Evolutionary conservation across 2,329 filamentous ascomycete genomes (phyloP), one percentile per base, ranked within the genome.

Genomic region (Botrytis sinoallii): DNA sequence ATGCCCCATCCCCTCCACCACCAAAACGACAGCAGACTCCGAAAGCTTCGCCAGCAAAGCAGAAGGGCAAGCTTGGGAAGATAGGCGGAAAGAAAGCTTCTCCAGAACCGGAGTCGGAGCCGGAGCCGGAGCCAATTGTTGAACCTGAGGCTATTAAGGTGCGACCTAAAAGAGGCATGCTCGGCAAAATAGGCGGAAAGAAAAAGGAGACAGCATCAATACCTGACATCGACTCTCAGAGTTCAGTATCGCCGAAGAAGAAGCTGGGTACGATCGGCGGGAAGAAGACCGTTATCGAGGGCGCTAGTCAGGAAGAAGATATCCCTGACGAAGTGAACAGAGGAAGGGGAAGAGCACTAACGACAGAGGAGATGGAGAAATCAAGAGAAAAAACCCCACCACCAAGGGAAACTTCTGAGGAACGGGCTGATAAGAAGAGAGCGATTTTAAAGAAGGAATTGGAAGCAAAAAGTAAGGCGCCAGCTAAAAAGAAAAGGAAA

Each of bases 401-500:
- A 29, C 73, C 73, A 35, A 60, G 40, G 61, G 80, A 81, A 64
- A 82, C 79, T n/a, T 78, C 76, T 25, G 42, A 75, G 55, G 80
- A 81, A 71, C 77, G 78, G 48, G 80, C 80, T 25, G 75, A 81
- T 75, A 77, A 75, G 70, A 82, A 80, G 70, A 76, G 80, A 42
- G 74, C 70, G 38, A 66, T 75, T 72, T 66, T 81, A 73, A 79
- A 79, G 67, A 77, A 74, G 70, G 77, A 81, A 67, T 75, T 82
- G 74, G 81, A 80, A 69, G 77, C 75, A 72, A 81, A 82, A 70
- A 76, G 77, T 16, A 79, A 77, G 64, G 77, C 75, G 22, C 79
- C 80, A 22, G 76, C 73, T 20, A 81, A 79, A 72, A 82, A 82
- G 75, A 82, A 81, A 74, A 76, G 79, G 74, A 81, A 79, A 57